Conservation (phyloP, 495 filamentous ascomycete species). For the Lepidopterella palustris region DNA sequence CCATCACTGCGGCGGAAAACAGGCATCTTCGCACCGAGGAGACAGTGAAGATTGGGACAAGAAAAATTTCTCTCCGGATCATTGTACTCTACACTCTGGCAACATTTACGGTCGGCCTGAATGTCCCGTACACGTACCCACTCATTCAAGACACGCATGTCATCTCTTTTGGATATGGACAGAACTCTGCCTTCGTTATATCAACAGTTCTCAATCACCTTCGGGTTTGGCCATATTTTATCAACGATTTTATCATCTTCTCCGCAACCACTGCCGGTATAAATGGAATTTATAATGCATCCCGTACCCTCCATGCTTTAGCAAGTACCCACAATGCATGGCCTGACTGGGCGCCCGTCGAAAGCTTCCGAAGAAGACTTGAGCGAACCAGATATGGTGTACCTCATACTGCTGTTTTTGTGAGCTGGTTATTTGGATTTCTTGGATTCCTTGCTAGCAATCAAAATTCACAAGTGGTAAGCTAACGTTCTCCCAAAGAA, state of each 20-base stretch:
- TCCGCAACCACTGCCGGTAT: conserved; percentile 2
- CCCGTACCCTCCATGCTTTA: conserved; percentile 7
- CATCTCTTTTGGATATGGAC: neutral
- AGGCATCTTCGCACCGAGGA: conserved; percentile 2
- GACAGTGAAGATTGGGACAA: conserved; percentile 6
- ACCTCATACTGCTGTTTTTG: neutral
- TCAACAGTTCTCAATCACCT: conserved; percentile 6
- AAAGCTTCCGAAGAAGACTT: conserved; percentile 1
- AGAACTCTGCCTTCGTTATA: conserved; percentile 6
- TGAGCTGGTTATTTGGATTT: conserved; percentile 12
- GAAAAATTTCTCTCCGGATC: conserved; percentile 11
- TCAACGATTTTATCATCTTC: conserved; percentile 13
- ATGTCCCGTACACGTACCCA: conserved; percentile 8
- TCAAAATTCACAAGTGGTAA: neutral
- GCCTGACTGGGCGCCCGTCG: conserved; percentile 4
- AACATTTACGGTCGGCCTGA: conserved; percentile 10
- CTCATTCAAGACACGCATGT: neutral
- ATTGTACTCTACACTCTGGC: conserved; percentile 9
- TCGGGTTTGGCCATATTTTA: conserved; percentile 5
- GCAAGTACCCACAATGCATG: conserved; percentile 10
- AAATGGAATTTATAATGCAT: conserved; percentile 8
- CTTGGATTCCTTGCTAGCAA: conserved; percentile 5
- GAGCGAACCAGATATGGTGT: conserved; percentile 11
- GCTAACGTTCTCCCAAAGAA: neutral
- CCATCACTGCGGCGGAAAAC: conserved; percentile 14